Evolutionary conservation across 495 filamentous ascomycete species (phyloP).

Genomic region (Hypoxylon crocopeplum): DNA sequence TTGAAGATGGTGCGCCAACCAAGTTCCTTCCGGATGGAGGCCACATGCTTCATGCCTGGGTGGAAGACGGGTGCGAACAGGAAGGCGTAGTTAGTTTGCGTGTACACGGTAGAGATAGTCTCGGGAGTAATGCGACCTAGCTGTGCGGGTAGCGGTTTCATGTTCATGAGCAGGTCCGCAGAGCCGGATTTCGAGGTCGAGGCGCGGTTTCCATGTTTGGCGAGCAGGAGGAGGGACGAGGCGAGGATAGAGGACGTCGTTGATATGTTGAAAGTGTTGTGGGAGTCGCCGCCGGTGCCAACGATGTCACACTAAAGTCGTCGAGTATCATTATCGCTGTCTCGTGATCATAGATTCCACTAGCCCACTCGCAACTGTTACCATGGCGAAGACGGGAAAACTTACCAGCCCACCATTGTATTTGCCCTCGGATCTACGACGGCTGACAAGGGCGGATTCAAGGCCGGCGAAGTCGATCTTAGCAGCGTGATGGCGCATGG

Average conservation of each 20-base stretch:
- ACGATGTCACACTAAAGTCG: constrained; percentile 85
- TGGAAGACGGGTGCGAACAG: constrained; percentile 97
- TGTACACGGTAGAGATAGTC: constrained; percentile 74
- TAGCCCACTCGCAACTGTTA: too few species aligned
- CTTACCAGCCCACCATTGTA: constrained; percentile 75
- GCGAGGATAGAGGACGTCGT: constrained; percentile 94
- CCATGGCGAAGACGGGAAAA: too few species aligned
- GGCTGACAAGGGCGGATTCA: constrained; percentile 54
- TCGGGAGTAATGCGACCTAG: constrained; percentile 73
- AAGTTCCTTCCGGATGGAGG: constrained; percentile 79
- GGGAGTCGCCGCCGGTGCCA: constrained; percentile 94
- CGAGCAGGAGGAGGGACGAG: constrained; percentile 78
- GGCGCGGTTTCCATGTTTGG: constrained; percentile 96
- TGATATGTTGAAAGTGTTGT: constrained; percentile 97
- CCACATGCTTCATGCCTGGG: constrained; percentile 87
- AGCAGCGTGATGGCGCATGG: constrained; percentile 67
- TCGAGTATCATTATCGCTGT: constrained; percentile 10
- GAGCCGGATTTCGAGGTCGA: constrained; percentile 95
- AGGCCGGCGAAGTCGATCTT: constrained; percentile 49
- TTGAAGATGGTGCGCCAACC: constrained; percentile 97
- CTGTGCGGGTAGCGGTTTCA: constrained; percentile 71
- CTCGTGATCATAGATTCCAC: neutral
- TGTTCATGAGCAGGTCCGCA: constrained; percentile 83
- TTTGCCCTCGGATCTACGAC: constrained; percentile 65
- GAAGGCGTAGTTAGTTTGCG: constrained; percentile 86